Conservation (phyloP, 192 early-diverging fungal species). For the Rhizophagus sp. region DNA sequence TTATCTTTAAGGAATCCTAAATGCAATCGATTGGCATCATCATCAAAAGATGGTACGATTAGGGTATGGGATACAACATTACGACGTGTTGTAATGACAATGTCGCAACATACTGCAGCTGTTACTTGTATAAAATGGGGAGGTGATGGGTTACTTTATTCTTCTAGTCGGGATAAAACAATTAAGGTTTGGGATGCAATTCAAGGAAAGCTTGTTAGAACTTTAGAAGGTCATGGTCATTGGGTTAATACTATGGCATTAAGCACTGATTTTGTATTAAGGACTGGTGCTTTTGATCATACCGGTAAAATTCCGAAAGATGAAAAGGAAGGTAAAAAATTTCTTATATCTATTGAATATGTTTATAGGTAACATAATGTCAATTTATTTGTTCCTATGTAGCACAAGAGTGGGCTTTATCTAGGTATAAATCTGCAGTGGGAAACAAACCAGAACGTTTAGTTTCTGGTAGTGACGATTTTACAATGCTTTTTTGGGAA, state of each 20-base stretch:
- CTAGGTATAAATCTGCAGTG: slow-evolving; percentile 75
- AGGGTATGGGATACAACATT: slow-evolving; percentile 90
- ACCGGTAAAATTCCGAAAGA: slow-evolving; percentile 62
- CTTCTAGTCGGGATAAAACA: slow-evolving; percentile 89
- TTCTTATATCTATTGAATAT: neutral
- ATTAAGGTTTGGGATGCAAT: slow-evolving; percentile 92
- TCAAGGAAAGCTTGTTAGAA: slow-evolving; percentile 79
- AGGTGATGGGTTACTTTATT: slow-evolving; percentile 92
- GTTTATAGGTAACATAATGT: neutral
- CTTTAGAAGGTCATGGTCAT: slow-evolving; percentile 90
- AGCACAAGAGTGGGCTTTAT: slow-evolving; percentile 71
- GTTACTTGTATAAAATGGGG: slow-evolving; percentile 97
- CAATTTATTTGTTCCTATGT: slow-evolving; percentile 6
- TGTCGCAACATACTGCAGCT: slow-evolving; percentile 89
- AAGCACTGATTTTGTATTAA: slow-evolving; percentile 86
- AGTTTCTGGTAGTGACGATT: slow-evolving; percentile 95
- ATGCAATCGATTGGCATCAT: slow-evolving; percentile 80
- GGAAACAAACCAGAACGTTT: slow-evolving; percentile 75
- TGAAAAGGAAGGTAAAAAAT: slow-evolving; percentile 56
- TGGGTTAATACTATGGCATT: slow-evolving; percentile 96
- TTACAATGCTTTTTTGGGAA: slow-evolving; percentile 97
- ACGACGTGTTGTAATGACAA: slow-evolving; percentile 71
- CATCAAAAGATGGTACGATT: slow-evolving; percentile 93
- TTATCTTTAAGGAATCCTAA: slow-evolving; percentile 58
- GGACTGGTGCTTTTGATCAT: slow-evolving; percentile 91